A percentile compares a stretch with the other conserved stretches of the same genome.
Conservation (phyloP, 768 basidiomycete genomes). For the Lactarius akahatsu region DNA sequence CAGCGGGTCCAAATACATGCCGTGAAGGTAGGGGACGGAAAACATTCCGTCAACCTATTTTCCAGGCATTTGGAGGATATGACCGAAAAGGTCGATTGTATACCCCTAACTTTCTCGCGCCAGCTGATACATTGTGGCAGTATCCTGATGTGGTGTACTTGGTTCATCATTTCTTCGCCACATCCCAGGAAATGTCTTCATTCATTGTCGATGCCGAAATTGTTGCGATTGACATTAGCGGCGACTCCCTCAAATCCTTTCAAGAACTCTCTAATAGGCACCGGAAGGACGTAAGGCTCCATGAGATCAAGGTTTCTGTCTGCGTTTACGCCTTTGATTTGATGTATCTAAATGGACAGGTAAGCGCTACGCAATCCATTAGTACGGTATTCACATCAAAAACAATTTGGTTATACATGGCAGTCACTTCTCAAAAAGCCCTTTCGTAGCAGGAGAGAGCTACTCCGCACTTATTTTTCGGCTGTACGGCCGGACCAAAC, state of each 20-base stretch:
- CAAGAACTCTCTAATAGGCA: slow-evolving; percentile 86
- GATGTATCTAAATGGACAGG: slow-evolving; percentile 81
- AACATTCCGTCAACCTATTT: slow-evolving; percentile 61
- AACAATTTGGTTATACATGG: slow-evolving; percentile 18
- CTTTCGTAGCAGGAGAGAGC: slow-evolving; percentile 66
- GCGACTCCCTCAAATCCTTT: slow-evolving; percentile 69
- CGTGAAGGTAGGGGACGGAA: slow-evolving; percentile 35
- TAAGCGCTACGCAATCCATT: slow-evolving; percentile 39
- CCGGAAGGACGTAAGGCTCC: slow-evolving; percentile 74
- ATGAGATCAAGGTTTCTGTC: slow-evolving; percentile 74
- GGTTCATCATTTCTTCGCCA: slow-evolving; percentile 50
- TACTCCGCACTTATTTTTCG: slow-evolving; percentile 65
- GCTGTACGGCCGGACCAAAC: slow-evolving; percentile 46
- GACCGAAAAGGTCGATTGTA: slow-evolving; percentile 69
- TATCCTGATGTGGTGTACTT: slow-evolving; percentile 79
- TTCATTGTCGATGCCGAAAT: slow-evolving; percentile 87
- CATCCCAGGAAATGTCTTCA: slow-evolving; percentile 45
- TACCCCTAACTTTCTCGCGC: slow-evolving; percentile 18
- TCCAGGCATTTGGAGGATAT: slow-evolving; percentile 90
- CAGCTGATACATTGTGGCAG: slow-evolving; percentile 39
- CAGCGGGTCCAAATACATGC: slow-evolving; percentile 83
- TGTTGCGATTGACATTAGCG: slow-evolving; percentile 71
- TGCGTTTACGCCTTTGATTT: slow-evolving; percentile 88
- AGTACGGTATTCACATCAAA: slow-evolving; percentile 16
- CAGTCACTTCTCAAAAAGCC: slow-evolving; percentile 67